Evolutionary conservation across 2,329 filamentous ascomycete species (phyloP).

Genomic region (Aaosphaeria pasadenensis): DNA sequence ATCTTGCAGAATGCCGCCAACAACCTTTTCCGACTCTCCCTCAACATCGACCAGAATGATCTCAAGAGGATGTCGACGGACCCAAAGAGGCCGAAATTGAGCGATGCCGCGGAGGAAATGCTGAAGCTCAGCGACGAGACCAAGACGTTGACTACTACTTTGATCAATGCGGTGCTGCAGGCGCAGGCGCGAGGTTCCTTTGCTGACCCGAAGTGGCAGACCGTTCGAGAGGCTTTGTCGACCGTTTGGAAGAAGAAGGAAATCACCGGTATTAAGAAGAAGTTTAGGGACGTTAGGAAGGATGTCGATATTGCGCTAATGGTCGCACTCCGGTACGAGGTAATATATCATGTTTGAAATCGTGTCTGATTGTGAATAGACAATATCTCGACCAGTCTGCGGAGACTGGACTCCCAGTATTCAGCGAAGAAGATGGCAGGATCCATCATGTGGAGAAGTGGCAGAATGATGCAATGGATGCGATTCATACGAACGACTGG

Average conservation of each 20-base stretch:
- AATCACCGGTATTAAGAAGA: conserved; percentile 23
- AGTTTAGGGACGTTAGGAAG: conserved; percentile 14
- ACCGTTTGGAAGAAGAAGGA: conserved; percentile 34
- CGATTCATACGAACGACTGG: conserved; percentile 24
- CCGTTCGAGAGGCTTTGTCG: conserved; percentile 25
- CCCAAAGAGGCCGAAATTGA: conserved; percentile 19
- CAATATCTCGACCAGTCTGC: conserved; percentile 26
- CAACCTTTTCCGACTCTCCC: conserved; percentile 19
- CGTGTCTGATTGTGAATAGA: conserved; percentile 2
- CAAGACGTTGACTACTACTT: conserved; percentile 12
- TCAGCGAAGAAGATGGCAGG: conserved; percentile 14
- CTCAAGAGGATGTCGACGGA: conserved; percentile 13
- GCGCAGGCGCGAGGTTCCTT: conserved; percentile 19
- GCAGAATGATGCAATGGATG: conserved; percentile 24
- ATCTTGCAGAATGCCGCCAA: conserved; percentile 20
- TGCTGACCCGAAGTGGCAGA: conserved; percentile 18
- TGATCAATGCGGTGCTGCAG: conserved; percentile 18
- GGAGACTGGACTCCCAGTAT: conserved; percentile 23
- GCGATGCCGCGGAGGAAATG: conserved; percentile 22
- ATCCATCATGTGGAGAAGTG: conserved; percentile 20
- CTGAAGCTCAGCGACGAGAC: conserved; percentile 22
- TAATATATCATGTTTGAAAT: not conserved
- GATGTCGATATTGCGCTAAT: conserved; percentile 25
- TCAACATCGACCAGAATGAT: conserved; percentile 16
- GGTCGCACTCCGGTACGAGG: conserved; percentile 18